A percentile compares a stretch with the other conserved stretches of the same genome.
These are phyloP conservation scores for Stylonectria norvegica DNA, from an alignment of 2,329 filamentous ascomycete genomes.

Conservation along the genomic window DNA sequence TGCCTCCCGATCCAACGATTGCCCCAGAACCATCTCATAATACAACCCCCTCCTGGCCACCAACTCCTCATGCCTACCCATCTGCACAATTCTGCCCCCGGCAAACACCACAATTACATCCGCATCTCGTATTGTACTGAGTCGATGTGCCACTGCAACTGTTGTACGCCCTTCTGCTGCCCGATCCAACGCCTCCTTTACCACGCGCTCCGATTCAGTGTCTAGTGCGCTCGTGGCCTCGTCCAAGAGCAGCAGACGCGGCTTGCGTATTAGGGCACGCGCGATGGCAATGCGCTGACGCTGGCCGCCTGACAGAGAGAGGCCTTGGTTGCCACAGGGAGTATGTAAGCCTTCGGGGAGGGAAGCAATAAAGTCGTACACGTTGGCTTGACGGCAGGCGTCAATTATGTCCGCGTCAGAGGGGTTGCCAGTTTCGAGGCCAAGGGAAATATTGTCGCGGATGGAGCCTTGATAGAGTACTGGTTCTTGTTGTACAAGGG, in stretches of 20 bases:
- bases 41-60: neutral
- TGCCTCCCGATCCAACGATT: constrained; percentile 38
- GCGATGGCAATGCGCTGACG: constrained; percentile 67
- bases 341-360: constrained; percentile 52
- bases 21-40: constrained; percentile 38
- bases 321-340: constrained; percentile 59
- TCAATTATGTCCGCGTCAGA: constrained; percentile 34
- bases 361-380: constrained; percentile 43
- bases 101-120: neutral
- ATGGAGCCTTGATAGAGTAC: constrained; percentile 76
- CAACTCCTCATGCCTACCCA: neutral
- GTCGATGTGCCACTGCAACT: constrained; percentile 58
- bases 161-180: constrained; percentile 57
- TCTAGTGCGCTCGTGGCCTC: constrained; percentile 29
- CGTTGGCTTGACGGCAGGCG: constrained; percentile 49
- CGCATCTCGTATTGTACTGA: neutral
- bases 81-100: neutral
- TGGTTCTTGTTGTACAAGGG: constrained; percentile 57
- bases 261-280: constrained; percentile 49
- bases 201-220: constrained; percentile 27
- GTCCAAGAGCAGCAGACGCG: constrained; percentile 24
- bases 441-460: constrained; percentile 69
- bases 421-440: constrained; percentile 12
- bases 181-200: constrained; percentile 77
- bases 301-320: constrained; percentile 66